These are phyloP conservation scores for Podospora sp. DNA, from an alignment of 495 filamentous ascomycete genomes.

Conservation along the genomic window DNA sequence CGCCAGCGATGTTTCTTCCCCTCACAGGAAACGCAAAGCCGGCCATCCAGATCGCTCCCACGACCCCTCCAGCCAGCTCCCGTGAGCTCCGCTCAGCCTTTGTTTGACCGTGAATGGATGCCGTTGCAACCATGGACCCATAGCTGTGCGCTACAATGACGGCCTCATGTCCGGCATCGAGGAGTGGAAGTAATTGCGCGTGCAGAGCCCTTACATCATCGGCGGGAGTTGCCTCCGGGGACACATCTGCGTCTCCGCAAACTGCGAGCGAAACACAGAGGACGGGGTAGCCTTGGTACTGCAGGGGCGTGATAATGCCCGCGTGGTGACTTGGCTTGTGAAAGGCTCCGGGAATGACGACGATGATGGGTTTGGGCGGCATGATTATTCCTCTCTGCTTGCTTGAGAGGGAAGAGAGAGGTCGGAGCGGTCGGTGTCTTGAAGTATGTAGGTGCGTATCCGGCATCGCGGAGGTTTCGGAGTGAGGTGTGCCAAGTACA, in stretches of 20 bases:
- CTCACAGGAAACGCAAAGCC: constrained; percentile 1
- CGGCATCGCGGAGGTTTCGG: no score
- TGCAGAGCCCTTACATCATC: constrained; percentile 9
- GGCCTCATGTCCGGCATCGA: constrained; percentile 7
- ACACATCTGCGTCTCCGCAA: constrained; percentile 1
- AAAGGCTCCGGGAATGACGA: constrained; percentile 19
- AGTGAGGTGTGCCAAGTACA: no score
- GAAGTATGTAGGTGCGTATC: no score
- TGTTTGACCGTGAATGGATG: background rate
- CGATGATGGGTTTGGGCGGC: constrained; percentile 15
- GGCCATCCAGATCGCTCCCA: constrained; percentile 4
- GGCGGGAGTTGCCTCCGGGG: constrained; percentile 7
- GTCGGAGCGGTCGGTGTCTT: no score
- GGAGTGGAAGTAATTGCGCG: constrained; percentile 7
- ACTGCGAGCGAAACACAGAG: constrained; percentile 7
- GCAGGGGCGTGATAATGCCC: constrained; percentile 8
- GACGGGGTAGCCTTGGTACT: constrained; percentile 8
- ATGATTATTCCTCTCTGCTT: no score
- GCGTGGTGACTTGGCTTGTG: constrained; percentile 9
- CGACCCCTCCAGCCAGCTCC: background rate
- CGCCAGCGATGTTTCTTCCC: constrained; percentile 3
- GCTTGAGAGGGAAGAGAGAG: no score
- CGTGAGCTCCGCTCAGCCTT: constrained; percentile 6
- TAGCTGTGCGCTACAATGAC: constrained; percentile 17
- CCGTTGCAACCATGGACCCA: constrained; percentile 11